Evolutionary conservation across 2,329 filamentous ascomycete species (phyloP), one percentile per base, ranked within the genome.

Genomic region (Sclerotiophoma versabilis): DNA sequence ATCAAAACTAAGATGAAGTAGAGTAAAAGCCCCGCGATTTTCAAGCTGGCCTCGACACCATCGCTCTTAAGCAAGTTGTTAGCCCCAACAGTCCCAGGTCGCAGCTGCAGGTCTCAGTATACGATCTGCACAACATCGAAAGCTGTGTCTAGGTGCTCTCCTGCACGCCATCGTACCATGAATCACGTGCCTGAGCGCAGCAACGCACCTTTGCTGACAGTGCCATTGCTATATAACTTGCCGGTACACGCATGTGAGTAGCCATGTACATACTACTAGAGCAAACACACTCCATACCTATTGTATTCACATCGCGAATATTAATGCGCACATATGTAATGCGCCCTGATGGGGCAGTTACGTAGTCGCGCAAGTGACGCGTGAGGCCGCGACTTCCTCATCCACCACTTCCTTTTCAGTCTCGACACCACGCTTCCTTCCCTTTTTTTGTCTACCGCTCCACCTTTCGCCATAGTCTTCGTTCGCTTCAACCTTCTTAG

Each of bases 341-440:
- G 30, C 17, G 15, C 32, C n/a, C 6, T n/a, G 17, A 8, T 14
- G 1, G 19, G 7, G 20, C 23, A 34, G 41, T 38, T 25, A 15
- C 33, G 44, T 26, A 30, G 11, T 37, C 27, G 29, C 17, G n/a
- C 27, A 14, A 30, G 39, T 41, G 49, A 54, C 39, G 37, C 39
- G 23, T 52, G 27, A 41, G 50, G 58, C 56, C 38, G 63, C 49
- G 55, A 52, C 60, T 70, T 68, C 64, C 57, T 59, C 52, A 45
- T 54, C 53, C 39, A 57, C 58, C 29, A 56, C 58, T 69, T 68
- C 66, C 51, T 25, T 17, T 47, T 49, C 32, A 34, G 41, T 59
- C 30, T 37, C 41, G 3, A 46, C 22, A 8, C 17, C 30, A 17
- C n/a, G 43, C 38, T 34, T 37, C 46, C 61, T 51, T 49, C 49